Base-by-base conservation (phyloP, 106 monocot species). In the Vanilla planifolia region DNA sequence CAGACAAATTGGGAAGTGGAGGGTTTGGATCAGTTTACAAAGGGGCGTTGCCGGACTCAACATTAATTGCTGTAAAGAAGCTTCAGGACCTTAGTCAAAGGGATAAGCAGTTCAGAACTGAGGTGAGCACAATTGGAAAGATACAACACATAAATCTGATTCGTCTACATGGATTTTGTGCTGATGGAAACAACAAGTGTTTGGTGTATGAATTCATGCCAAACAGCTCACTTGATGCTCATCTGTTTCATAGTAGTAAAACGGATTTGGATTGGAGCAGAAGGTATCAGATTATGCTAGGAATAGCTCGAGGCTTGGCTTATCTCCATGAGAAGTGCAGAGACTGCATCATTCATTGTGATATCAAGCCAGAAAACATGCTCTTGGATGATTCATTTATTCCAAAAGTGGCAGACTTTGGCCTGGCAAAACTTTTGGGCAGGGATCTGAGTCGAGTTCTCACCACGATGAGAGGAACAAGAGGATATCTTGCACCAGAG, bases 131-230 rank as follows among this genome's bases (percentile, higher is more conserved):
- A 2, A 63, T 46, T 32, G 62, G 62, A 10, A 44, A 13, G 17
- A 45, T 62, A 16, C 62, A 62, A 27, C 62, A 63, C 26, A 30
- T 46, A 7, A 63, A 46, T 19, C 62, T 63, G 6, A 30, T 63
- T 33, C 45, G 46, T 13, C 62, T 63, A 20, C 62, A 13, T 32
- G 46, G 62, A 1, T 47, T 63, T 19, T 63, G 62, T 30, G 43
- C 45, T 1, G 62, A 46, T 10, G 62, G 62, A 19, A 26, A 26
- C 17, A 11, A 63, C 19, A 63, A 33, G 22, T 30, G 43, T 8
- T 44, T 63, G 15, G 62, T 63, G 0, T 63, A 63, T 33, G 62
- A 63, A 44, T 61, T 41, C 61, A 61, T 61, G 61, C 61, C 61
- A 3, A 61, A 61, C 28, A 44, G 44, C 1, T 63, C 62, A 1